These are phyloP conservation scores for Phoma sp. DNA, from an alignment of 2,329 filamentous ascomycete genomes.

Conservation along the genomic window DNA sequence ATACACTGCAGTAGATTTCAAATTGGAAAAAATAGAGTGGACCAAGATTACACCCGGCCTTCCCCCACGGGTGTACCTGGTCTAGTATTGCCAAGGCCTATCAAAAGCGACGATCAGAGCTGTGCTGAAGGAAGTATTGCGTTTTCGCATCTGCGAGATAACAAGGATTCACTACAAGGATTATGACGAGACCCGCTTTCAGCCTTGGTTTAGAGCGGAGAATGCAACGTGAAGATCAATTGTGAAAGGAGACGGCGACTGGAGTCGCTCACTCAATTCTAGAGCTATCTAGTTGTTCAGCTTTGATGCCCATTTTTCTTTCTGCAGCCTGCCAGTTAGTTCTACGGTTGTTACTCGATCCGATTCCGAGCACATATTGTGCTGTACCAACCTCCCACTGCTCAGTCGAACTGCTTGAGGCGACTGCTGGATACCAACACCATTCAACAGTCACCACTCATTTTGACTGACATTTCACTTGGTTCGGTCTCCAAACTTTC, in stretches of 20 bases:
- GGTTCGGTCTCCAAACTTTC: neutral
- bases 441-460: conserved; percentile 32
- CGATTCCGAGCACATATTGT: conserved; percentile 2
- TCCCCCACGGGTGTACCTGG: conserved; percentile 1
- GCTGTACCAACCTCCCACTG: conserved; percentile 1
- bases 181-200: conserved; percentile 3
- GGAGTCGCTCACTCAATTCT: neutral
- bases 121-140: conserved; percentile 5
- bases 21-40: neutral
- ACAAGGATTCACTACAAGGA: conserved; percentile 4
- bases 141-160: conserved; percentile 4
- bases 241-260: neutral
- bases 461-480: conserved; percentile 24
- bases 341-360: neutral
- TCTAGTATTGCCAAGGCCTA: conserved; percentile 10
- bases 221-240: neutral
- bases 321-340: neutral
- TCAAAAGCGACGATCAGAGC: conserved; percentile 1
- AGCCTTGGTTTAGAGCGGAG: neutral
- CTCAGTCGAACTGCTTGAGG: neutral
- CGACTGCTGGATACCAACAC: neutral
- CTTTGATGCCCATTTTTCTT: neutral
- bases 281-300: neutral
- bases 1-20: conserved; percentile 6
- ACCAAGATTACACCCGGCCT: neutral